A percentile compares a stretch with the other conserved stretches of the same genome.
These are phyloP conservation scores for Piper longum DNA, from an alignment of 164 flowering plant species.

Conservation along the genomic window DNA sequence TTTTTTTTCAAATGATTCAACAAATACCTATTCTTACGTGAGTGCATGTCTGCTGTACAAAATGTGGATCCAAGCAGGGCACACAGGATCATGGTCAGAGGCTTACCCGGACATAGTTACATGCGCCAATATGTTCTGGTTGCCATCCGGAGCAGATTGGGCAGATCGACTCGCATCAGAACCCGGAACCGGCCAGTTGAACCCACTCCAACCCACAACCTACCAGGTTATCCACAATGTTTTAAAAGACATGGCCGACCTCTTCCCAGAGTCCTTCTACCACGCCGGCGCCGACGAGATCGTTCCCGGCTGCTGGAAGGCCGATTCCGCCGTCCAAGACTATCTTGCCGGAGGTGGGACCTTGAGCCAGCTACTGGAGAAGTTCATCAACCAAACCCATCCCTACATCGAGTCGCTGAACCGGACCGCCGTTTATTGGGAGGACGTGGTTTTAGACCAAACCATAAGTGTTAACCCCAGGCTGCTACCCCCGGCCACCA, in stretches of 20 bases:
- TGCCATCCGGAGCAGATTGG: constrained; percentile 48
- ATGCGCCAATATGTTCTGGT: constrained; percentile 86
- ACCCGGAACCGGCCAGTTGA: constrained; percentile 93
- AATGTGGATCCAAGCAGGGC: constrained; percentile 30
- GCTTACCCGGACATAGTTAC: constrained; percentile 87
- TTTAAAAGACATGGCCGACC: constrained; percentile 29
- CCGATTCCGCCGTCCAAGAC: constrained; percentile 40
- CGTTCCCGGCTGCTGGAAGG: constrained; percentile 73
- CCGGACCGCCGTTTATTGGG: constrained; percentile 74
- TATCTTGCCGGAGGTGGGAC: constrained; percentile 45
- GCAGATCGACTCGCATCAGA: constrained; percentile 61
- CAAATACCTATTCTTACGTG: not conserved
- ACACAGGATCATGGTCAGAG: constrained; percentile 89
- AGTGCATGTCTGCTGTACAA: not conserved
- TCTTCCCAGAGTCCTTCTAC: constrained; percentile 70
- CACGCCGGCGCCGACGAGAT: constrained; percentile 86
- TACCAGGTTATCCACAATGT: constrained; percentile 55
- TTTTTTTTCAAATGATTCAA: not conserved
- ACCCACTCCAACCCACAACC: constrained; percentile 69
- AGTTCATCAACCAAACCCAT: constrained; percentile 45
- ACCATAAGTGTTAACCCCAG: constrained; percentile 28
- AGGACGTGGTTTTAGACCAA: constrained; percentile 54
- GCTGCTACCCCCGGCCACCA: constrained; percentile 34
- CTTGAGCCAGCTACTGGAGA: constrained; percentile 59
- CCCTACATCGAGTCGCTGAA: constrained; percentile 55